Evolutionary conservation across 2,329 filamentous ascomycete genomes (phyloP).

Genomic region (Stylonectria norvegica): DNA sequence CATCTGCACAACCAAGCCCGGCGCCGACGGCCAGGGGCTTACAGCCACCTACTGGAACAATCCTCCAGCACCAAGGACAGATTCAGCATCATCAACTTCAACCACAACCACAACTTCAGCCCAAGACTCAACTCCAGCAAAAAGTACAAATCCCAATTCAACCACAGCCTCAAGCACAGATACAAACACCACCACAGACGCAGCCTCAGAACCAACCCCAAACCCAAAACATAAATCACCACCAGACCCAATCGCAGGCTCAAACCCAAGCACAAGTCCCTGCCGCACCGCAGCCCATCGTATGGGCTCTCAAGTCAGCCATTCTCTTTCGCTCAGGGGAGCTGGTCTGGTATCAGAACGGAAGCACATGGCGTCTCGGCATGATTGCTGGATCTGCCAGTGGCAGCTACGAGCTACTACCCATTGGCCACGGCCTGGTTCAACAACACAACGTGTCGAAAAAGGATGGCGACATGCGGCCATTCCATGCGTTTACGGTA

Average conservation of each 20-base stretch:
- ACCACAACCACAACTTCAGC: no score
- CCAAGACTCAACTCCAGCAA: neutral
- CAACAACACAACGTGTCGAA: slow-evolving; percentile 39
- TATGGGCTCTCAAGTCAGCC: slow-evolving; percentile 34
- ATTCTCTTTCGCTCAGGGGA: slow-evolving; percentile 47
- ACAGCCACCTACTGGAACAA: slow-evolving; percentile 11
- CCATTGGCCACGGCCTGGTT: slow-evolving; percentile 38
- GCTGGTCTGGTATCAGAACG: slow-evolving; percentile 49
- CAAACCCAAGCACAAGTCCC: slow-evolving; percentile 15
- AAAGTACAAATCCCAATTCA: slow-evolving; percentile 2
- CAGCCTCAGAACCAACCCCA: slow-evolving; percentile 13
- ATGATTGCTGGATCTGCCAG: slow-evolving; percentile 37
- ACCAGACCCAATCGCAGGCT: slow-evolving; percentile 18
- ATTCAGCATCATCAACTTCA: slow-evolving; percentile 11
- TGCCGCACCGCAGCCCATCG: slow-evolving; percentile 1
- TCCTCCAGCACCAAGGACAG: slow-evolving; percentile 5
- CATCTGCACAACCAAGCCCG: slow-evolving; percentile 17
- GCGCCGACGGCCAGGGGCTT: slow-evolving; percentile 3
- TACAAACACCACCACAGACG: slow-evolving; percentile 9
- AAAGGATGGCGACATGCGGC: slow-evolving; percentile 41
- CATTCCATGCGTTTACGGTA: slow-evolving; percentile 51
- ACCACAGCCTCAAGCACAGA: slow-evolving; percentile 12
- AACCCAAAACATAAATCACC: slow-evolving; percentile 10
- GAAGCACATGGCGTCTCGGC: slow-evolving; percentile 47
- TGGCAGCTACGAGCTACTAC: slow-evolving; percentile 37